phyloP scores from a whole-genome alignment of 75 land plant genomes.

The Sequoia sempervirens region DNA sequence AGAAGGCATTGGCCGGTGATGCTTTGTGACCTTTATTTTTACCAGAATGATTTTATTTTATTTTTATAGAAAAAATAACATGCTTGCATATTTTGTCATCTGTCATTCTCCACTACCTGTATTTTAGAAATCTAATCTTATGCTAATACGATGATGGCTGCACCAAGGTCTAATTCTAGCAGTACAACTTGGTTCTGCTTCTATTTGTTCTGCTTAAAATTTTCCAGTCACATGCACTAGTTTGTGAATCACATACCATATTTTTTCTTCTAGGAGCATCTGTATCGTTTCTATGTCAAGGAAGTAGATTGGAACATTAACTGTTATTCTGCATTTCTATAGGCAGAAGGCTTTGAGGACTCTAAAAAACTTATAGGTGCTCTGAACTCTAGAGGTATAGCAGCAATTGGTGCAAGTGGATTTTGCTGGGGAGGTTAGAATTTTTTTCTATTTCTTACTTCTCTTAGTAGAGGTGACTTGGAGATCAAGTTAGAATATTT shows the following conservation, averaged over 20 bases:
- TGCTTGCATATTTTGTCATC: not conserved
- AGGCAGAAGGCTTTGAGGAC: slow-evolving; percentile 10
- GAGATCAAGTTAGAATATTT: not conserved
- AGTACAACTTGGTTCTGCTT: not conserved
- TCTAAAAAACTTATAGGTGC: slow-evolving; percentile 16
- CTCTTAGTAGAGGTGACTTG: not conserved
- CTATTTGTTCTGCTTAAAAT: not conserved
- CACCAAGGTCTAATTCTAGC: not conserved
- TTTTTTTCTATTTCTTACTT: not conserved
- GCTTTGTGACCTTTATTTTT: not conserved
- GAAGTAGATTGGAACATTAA: not conserved
- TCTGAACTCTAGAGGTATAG: slow-evolving; percentile 18
- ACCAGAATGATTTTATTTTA: not conserved
- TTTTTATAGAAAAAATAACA: not conserved
- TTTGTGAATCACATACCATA: not conserved
- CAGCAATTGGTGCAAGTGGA: slow-evolving; percentile 22
- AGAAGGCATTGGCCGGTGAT: slow-evolving; percentile 13
- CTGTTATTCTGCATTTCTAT: not conserved
- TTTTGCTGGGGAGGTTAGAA: slow-evolving; percentile 41
- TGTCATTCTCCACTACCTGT: not conserved
- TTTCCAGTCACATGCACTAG: not conserved
- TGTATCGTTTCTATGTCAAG: not conserved
- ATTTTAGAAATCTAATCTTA: not conserved
- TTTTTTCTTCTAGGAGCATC: no score
- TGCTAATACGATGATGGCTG: not conserved